Percentiles rank a stretch among this genome's conserved stretches.
phyloP scores from a whole-genome alignment of 495 filamentous ascomycete species.

The Sporormia fimetaria region DNA sequence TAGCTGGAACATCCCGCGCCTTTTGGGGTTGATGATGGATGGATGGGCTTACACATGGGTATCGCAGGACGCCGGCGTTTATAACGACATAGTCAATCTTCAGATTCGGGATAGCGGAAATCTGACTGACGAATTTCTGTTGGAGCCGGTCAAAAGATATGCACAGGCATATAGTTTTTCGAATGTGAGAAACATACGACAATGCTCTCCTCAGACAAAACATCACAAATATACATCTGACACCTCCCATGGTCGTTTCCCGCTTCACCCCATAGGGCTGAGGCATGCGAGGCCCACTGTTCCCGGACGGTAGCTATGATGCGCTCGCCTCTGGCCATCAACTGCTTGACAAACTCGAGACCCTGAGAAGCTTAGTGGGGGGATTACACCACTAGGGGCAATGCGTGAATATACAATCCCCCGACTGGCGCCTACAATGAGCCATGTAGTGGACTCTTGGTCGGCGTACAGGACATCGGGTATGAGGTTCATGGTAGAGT shows the following conservation, averaged over 20 bases:
- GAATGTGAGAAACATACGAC: slow-evolving; percentile 28
- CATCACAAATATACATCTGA: slow-evolving; percentile 42
- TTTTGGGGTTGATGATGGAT: slow-evolving; percentile 1
- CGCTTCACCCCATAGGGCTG: slow-evolving; percentile 35
- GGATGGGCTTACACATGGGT: slow-evolving; percentile 40
- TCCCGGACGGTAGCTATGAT: slow-evolving; percentile 45
- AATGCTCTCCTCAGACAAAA: slow-evolving; percentile 42
- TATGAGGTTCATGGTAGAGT: slow-evolving; percentile 26
- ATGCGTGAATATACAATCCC: too few relatives aligned
- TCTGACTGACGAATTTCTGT: slow-evolving; percentile 29
- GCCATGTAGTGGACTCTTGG: slow-evolving; percentile 36
- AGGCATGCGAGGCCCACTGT: slow-evolving; percentile 30
- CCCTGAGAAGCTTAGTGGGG: too few relatives aligned
- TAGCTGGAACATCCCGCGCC: slow-evolving; percentile 1
- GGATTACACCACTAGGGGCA: too few relatives aligned
- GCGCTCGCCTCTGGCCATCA: slow-evolving; percentile 36
- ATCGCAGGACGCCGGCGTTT: slow-evolving; percentile 48
- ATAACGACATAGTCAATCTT: slow-evolving; percentile 43
- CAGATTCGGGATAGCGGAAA: slow-evolving; percentile 26
- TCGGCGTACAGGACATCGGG: slow-evolving; percentile 25
- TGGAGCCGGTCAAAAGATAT: slow-evolving; percentile 3
- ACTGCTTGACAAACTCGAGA: slow-evolving; percentile 43
- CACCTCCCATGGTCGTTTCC: slow-evolving; percentile 34
- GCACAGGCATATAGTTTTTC: not conserved
- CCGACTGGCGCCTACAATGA: slow-evolving; percentile 46